Evolutionary conservation across 2,329 filamentous ascomycete species (phyloP).

Genomic region (Beauveria medogensis): DNA sequence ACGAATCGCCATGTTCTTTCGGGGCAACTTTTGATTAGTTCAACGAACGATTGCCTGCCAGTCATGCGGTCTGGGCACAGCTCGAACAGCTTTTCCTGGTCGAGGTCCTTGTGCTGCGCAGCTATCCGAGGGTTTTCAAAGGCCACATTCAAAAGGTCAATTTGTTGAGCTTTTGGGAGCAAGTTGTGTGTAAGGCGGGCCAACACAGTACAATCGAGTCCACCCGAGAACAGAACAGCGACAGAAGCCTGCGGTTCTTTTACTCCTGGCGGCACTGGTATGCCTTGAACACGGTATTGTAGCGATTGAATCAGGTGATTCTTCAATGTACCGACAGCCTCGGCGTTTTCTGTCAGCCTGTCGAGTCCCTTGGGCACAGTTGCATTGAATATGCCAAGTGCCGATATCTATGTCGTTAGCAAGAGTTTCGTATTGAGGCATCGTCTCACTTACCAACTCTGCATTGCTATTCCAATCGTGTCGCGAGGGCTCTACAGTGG

Average conservation of each 20-base stretch:
- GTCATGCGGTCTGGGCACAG: conserved; percentile 85
- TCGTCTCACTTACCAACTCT: conserved; percentile 35
- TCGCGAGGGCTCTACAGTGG: conserved; percentile 16
- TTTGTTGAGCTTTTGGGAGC: conserved; percentile 56
- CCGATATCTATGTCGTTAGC: conserved; percentile 33
- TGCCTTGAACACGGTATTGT: conserved; percentile 52
- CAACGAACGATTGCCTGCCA: conserved; percentile 69
- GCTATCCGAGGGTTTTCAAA: conserved; percentile 85
- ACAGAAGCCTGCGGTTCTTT: conserved; percentile 41
- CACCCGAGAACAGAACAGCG: conserved; percentile 86
- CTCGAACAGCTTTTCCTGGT: conserved; percentile 53
- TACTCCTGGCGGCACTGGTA: conserved; percentile 49
- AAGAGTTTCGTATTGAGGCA: conserved; percentile 1
- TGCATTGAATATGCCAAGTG: conserved; percentile 46
- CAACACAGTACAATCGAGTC: conserved; percentile 84
- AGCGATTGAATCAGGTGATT: conserved; percentile 53
- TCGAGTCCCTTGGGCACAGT: conserved; percentile 28
- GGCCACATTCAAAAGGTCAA: conserved; percentile 91
- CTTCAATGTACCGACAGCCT: conserved; percentile 45
- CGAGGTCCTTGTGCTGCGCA: conserved; percentile 37
- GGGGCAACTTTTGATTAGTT: conserved; percentile 63
- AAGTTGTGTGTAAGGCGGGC: conserved; percentile 74
- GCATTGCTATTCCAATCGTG: conserved; percentile 26
- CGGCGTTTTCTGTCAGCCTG: conserved; percentile 25
- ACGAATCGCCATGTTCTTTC: conserved; percentile 74